phyloP scores from a whole-genome alignment of 2,329 filamentous ascomycete genomes.

The Stylonectria norvegica region DNA sequence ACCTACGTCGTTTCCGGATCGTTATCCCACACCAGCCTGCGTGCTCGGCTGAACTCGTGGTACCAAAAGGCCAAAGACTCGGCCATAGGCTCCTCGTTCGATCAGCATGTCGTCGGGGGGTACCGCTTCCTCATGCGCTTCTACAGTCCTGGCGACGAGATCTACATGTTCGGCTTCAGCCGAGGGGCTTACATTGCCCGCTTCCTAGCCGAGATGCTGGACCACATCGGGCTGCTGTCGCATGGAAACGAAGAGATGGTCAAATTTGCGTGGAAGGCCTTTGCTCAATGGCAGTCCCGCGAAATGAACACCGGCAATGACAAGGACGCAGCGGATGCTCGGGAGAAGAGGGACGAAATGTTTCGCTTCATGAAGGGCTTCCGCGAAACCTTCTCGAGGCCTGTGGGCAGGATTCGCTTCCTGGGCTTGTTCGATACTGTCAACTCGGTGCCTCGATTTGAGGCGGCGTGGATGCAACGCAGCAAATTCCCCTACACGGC shows the following conservation, averaged over 20 bases:
- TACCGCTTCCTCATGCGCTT: constrained; percentile 78
- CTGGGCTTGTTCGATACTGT: constrained; percentile 80
- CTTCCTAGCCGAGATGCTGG: constrained; percentile 79
- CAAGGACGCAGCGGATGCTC: constrained; percentile 41
- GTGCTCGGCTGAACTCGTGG: constrained; percentile 61
- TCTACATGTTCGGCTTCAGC: constrained; percentile 73
- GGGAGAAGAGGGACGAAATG: constrained; percentile 50
- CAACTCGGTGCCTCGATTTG: constrained; percentile 75
- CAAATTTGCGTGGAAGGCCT: constrained; percentile 79
- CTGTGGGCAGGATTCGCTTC: constrained; percentile 70
- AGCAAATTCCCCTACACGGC: constrained; percentile 71
- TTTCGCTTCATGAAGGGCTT: constrained; percentile 76
- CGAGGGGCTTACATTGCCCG: constrained; percentile 71
- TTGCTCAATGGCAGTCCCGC: constrained; percentile 68
- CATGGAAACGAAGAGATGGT: constrained; percentile 85
- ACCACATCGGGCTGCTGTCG: constrained; percentile 74
- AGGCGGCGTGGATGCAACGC: constrained; percentile 72
- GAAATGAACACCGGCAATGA: constrained; percentile 41
- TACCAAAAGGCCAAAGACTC: constrained; percentile 74
- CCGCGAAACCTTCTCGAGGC: constrained; percentile 74
- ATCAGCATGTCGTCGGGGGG: constrained; percentile 77
- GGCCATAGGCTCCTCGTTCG: constrained; percentile 75
- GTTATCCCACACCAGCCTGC: constrained; percentile 53
- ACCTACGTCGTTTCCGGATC: constrained; percentile 65
- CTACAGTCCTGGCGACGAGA: constrained; percentile 61